These are phyloP conservation scores for Cutaneotrichosporon sp. DNA, from an alignment of 1,284 basidiomycete species.

Conservation along the genomic window DNA sequence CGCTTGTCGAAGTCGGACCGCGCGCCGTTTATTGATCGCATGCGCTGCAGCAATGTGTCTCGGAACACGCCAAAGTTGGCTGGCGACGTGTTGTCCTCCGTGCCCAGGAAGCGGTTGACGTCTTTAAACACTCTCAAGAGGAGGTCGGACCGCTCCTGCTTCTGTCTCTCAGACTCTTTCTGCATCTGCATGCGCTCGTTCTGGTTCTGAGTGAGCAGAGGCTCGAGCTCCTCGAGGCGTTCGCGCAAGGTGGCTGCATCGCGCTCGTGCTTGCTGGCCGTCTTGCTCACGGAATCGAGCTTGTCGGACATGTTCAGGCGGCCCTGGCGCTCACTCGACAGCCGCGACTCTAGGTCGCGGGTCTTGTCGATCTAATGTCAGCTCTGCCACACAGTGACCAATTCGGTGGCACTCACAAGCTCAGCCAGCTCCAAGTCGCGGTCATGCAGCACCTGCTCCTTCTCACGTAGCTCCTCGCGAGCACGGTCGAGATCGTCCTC, in stretches of 20 bases:
- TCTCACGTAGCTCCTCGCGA: conserved; percentile 65
- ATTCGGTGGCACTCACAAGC: conserved; percentile 40
- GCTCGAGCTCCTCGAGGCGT: conserved; percentile 69
- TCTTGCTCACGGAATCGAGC: conserved; percentile 64
- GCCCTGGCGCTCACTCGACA: conserved; percentile 77
- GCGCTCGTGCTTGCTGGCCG: conserved; percentile 60
- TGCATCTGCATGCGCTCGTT: conserved; percentile 66
- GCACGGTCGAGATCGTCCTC: conserved; percentile 74
- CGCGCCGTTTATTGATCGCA: conserved; percentile 77
- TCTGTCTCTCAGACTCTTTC: conserved; percentile 76
- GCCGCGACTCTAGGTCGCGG: conserved; percentile 66
- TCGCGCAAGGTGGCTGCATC: conserved; percentile 59
- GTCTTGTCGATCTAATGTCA: conserved; percentile 60
- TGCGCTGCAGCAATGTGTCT: conserved; percentile 81
- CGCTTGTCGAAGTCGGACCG: conserved; percentile 81
- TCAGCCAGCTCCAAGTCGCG: conserved; percentile 66
- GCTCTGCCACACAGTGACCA: conserved; percentile 18
- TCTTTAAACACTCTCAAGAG: conserved; percentile 90
- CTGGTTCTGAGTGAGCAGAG: conserved; percentile 76
- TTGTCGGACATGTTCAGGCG: conserved; percentile 78
- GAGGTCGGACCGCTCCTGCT: conserved; percentile 87
- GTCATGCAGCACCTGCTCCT: conserved; percentile 61
- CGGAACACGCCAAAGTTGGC: conserved; percentile 83
- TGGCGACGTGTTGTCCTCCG: conserved; percentile 53
- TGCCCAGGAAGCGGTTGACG: conserved; percentile 86